Base-by-base conservation (phyloP, 2,329 filamentous ascomycete genomes). In the Neopestalotiopsis sp. region DNA sequence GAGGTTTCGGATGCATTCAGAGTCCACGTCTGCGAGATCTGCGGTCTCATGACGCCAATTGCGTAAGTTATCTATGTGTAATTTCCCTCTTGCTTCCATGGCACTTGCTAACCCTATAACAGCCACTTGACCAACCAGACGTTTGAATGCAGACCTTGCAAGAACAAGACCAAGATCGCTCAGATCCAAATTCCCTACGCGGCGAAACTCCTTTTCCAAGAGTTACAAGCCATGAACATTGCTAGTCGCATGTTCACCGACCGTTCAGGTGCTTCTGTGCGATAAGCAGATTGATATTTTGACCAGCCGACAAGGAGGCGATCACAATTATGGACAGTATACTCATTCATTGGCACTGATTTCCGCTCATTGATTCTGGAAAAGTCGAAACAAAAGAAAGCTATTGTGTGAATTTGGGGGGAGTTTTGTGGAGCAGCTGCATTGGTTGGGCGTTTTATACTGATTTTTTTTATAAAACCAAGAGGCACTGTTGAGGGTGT, bases 151-250 rank as follows among this genome's bases (percentile, higher is more conserved):
- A 90, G 96, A 68, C 94, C 96, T 42, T 99, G 96, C 89, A 96
- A 97, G 86, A 99, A 99, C 87, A 98, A 98, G 89, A 98, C 95
- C 72, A 94, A 94, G 84, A 98, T 99, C 80, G 96, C 95, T 4
- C 96, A 99, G 82, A 92, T 99, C 68, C 94, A 98, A 80, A 97
- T 99, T 73, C 96, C 96, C 0, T 99, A 99, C 79, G 96, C 96
- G 2, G 96, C 96, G 70, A 99, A 99, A 85, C 87, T 99, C 64
- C 89, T 99, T 65, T 99, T 99, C 91, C 96, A 99, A 85, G 96
- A 99, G 84, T 85, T 99, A 74, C 94, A 95, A 78, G 92, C 94
- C 64, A 99, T 99, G 96, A 98, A 98, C 81, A 98, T 99, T 81
- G 95, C 96, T 12, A 92, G 95, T 40, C 91, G 96, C 80, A 95